Conservation (phyloP, 108 stramenopile genomes). For the Halocafeteria seosinensis region DNA sequence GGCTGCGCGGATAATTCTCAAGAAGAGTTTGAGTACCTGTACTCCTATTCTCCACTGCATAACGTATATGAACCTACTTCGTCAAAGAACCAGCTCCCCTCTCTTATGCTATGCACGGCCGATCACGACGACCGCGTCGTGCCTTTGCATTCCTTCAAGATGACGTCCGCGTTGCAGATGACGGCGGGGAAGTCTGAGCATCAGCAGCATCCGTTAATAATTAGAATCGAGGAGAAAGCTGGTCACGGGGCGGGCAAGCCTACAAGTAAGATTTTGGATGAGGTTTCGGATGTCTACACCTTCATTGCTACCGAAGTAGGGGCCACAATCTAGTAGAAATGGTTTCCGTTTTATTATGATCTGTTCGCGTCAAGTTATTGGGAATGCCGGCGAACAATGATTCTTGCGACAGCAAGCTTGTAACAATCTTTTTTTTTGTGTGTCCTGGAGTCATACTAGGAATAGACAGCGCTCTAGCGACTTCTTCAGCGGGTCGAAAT, state of each 20-base stretch:
- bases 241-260: slow-evolving; percentile 3
- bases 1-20: slow-evolving; percentile 76
- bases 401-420: too few species aligned
- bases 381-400: too few species aligned
- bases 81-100: not conserved
- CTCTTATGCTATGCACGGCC: not conserved
- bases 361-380: too few species aligned
- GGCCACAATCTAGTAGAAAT: too few species aligned
- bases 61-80: slow-evolving; percentile 24
- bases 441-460: too few species aligned
- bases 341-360: too few species aligned
- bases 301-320: not conserved
- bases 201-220: not conserved
- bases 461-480: too few species aligned
- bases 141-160: not conserved
- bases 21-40: slow-evolving; percentile 55
- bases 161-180: not conserved
- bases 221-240: not conserved
- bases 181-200: not conserved
- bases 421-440: too few species aligned
- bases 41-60: slow-evolving; percentile 71
- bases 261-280: not conserved
- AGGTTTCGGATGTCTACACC: not conserved
- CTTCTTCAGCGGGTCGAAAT: too few species aligned
- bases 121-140: slow-evolving; percentile 5